phyloP scores from a whole-genome alignment of 176 grass and related monocot species.

The Elaeis guineensis region DNA sequence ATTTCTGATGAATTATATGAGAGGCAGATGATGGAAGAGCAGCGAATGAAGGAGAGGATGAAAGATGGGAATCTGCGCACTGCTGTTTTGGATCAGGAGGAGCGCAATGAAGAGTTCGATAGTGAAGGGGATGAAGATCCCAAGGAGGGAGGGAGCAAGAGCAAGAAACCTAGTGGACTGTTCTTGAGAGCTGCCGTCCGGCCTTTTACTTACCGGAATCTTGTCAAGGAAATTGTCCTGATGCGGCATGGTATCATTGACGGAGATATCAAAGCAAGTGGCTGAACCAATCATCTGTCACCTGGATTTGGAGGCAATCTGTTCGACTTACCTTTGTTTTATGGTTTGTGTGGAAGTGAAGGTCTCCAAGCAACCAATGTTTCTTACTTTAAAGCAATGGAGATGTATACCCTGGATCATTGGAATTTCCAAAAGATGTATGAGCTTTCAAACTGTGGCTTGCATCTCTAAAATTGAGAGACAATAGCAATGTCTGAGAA shows the following conservation, averaged over 20 bases:
- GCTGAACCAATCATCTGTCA: no score
- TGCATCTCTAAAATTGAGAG: no score
- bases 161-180: constrained; percentile 25
- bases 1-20: constrained; percentile 30
- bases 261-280: constrained; percentile 36
- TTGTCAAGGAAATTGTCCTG: constrained; percentile 89
- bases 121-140: constrained; percentile 9
- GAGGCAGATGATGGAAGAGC: constrained; percentile 26
- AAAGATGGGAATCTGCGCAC: background rate
- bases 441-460: no score
- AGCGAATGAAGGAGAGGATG: constrained; percentile 28
- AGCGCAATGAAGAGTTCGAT: constrained; percentile 30
- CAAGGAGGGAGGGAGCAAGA: constrained; percentile 9
- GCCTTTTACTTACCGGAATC: constrained; percentile 84
- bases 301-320: no score
- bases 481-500: no score
- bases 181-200: constrained; percentile 66
- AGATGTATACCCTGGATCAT: no score
- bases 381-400: no score
- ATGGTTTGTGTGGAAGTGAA: no score
- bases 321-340: no score
- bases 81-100: constrained; percentile 25
- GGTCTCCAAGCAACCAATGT: no score
- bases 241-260: constrained; percentile 79
- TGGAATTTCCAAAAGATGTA: no score